Base-by-base conservation (phyloP, 1,139 yeast genomes). In the Spencermartinsiella ligniputridi region DNA sequence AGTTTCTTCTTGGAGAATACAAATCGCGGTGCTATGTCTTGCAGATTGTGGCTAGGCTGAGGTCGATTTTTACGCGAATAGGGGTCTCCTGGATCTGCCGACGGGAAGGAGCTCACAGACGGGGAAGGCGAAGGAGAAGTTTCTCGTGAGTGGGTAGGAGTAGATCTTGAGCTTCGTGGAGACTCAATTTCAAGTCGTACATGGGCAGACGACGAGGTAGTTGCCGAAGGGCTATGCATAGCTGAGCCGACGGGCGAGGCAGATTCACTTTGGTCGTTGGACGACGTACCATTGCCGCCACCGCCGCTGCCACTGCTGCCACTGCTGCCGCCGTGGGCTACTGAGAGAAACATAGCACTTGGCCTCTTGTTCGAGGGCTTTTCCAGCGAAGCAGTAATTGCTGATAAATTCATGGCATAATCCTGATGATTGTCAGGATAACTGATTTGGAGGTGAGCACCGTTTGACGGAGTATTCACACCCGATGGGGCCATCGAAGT, bases 1-100 rank as follows among this genome's bases (percentile, higher is more conserved):
- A 19, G 46, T 29, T 41, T 46, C 39, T 50, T 51, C 41, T 56
- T 59, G 33, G 58, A 55, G 46, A 66, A 66, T 36, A 62, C 64
- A 41, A 66, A 66, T 37, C 69, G 54, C 6, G 69, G 65, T 3
- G 67, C 63, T 29, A 66, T 61, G 19, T 64, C 63, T 6, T 52
- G 52, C n/a, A 54, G 50, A 32, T 57, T 55, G 15, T 52, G 53
- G 5, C 49, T 50, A 30, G 52, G 63, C 12, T 66, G 65, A 2
- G 62, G 58, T 12, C 68, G 52, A 27, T 55, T 47, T 39, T 53
- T 58, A 29, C 68, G 56, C 5, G 68, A 56, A 47, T 65, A 66
- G 3, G 68, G 68, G 42, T 63, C 68, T 19, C 59, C 62, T 13
- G 49, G 52, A 27, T 57, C 61, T 1, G 53, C 52, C 12, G 55